Evolutionary conservation across 139 green algal genomes (phyloP).

Genomic region (Micromonas pusilla): DNA sequence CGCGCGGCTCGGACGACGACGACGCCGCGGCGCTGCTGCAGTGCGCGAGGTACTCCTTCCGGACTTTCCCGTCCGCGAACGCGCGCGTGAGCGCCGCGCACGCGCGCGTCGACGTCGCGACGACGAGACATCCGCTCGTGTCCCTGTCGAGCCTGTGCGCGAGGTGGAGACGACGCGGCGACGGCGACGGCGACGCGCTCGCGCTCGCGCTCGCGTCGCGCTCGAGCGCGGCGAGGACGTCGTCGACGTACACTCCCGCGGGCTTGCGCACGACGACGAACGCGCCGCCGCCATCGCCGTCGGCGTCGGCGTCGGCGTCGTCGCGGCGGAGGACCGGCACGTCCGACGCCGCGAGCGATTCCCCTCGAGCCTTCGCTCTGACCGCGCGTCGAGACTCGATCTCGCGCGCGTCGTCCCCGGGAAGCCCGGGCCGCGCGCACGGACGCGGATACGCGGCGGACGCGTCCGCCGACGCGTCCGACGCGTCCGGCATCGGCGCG

Average conservation of each 20-base stretch:
- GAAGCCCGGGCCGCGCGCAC: no score
- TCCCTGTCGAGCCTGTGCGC: neutral
- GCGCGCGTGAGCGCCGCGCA: constrained; percentile 34
- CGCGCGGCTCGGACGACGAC: no score
- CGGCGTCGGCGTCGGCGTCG: no score
- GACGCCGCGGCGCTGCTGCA: neutral
- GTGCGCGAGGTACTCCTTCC: neutral
- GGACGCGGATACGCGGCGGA: neutral
- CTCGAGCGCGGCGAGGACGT: constrained; percentile 17
- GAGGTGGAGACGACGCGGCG: neutral
- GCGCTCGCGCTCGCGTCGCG: neutral
- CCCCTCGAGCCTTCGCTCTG: neutral
- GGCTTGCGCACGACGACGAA: constrained; percentile 30
- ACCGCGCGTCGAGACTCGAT: neutral
- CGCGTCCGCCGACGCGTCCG: no score
- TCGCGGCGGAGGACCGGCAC: neutral
- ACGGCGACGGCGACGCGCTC: neutral
- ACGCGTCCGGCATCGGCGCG: no score
- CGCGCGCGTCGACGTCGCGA: neutral
- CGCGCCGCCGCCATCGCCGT: neutral
- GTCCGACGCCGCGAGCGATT: neutral
- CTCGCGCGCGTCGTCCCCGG: neutral
- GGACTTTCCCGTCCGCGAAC: neutral
- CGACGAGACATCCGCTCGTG: neutral
- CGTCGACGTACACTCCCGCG: constrained; percentile 25